Evolutionary conservation across 305 asterid species (phyloP).

Genomic region (Salvia sclarea): DNA sequence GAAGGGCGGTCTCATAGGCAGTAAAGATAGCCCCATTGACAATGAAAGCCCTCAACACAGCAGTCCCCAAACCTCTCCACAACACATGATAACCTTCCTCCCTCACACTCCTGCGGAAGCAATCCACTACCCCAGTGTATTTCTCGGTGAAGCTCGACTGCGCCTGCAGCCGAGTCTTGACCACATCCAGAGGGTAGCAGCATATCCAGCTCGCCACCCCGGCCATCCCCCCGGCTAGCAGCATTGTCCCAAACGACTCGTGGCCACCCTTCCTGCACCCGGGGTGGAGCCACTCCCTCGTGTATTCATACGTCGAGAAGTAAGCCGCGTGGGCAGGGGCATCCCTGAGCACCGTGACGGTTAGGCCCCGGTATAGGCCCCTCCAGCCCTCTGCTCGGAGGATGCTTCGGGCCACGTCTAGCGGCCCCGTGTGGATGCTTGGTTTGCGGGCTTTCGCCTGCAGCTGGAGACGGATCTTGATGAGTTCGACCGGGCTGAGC

Average conservation of each 20-base stretch:
- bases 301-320: constrained; percentile 73
- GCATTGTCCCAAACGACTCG: constrained; percentile 75
- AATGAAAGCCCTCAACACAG: constrained; percentile 74
- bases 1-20: constrained; percentile 74
- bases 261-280: constrained; percentile 75
- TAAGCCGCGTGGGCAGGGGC: constrained; percentile 77
- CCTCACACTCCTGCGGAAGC: constrained; percentile 59
- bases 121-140: constrained; percentile 67
- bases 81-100: constrained; percentile 68
- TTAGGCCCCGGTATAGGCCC: constrained; percentile 74
- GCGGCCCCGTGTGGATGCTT: constrained; percentile 47
- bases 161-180: constrained; percentile 85
- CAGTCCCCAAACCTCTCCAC: constrained; percentile 86
- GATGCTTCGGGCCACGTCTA: constrained; percentile 50
- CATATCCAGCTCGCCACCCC: constrained; percentile 93
- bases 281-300: constrained; percentile 69
- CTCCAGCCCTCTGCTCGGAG: constrained; percentile 53
- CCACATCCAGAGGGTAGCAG: constrained; percentile 81
- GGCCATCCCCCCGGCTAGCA: constrained; percentile 84
- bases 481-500: constrained; percentile 84
- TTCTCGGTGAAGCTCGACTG: constrained; percentile 37
- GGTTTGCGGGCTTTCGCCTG: constrained; percentile 35
- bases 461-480: constrained; percentile 84
- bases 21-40: constrained; percentile 84
- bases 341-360: constrained; percentile 73